Percentiles rank a stretch among this genome's conserved stretches.
Evolutionary conservation across 2,329 filamentous ascomycete species (phyloP).

Genomic region (Pseudogymnoascus sp.): DNA sequence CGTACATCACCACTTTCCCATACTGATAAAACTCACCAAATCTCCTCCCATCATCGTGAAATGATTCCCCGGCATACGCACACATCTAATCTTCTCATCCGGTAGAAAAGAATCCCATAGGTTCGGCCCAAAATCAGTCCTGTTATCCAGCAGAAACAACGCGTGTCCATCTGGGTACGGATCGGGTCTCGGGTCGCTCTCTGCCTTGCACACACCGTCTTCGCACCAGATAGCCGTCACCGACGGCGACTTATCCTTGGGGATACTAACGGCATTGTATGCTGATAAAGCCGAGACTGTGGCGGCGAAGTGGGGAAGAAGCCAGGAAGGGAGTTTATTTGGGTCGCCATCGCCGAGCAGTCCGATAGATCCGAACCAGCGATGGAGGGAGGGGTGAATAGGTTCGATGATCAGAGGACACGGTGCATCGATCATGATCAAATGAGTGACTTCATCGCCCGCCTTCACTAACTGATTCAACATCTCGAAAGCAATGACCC

Average conservation of each 20-base stretch:
- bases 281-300: conserved; percentile 59
- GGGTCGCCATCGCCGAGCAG: conserved; percentile 54
- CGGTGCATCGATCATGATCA: conserved; percentile 59
- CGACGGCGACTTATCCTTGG: conserved; percentile 48
- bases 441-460: conserved; percentile 47
- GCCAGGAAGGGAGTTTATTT: conserved; percentile 61
- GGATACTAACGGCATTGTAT: conserved; percentile 57
- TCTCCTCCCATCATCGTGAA: conserved; percentile 68
- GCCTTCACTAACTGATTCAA: conserved; percentile 49
- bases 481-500: conserved; percentile 62
- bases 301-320: conserved; percentile 63
- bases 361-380: conserved; percentile 65
- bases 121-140: conserved; percentile 61
- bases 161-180: conserved; percentile 51
- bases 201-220: conserved; percentile 61
- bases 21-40: conserved; percentile 31
- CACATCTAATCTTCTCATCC: conserved; percentile 50
- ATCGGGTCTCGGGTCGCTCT: conserved; percentile 55
- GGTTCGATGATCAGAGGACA: conserved; percentile 60
- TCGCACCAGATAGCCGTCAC: conserved; percentile 62
- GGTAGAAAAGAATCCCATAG: conserved; percentile 60
- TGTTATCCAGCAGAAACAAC: conserved; percentile 64
- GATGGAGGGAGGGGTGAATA: conserved; percentile 52
- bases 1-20: neutral
- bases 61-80: conserved; percentile 63